Base-by-base conservation (phyloP, 257 asterid species). In the Euphrasia confusa region DNA sequence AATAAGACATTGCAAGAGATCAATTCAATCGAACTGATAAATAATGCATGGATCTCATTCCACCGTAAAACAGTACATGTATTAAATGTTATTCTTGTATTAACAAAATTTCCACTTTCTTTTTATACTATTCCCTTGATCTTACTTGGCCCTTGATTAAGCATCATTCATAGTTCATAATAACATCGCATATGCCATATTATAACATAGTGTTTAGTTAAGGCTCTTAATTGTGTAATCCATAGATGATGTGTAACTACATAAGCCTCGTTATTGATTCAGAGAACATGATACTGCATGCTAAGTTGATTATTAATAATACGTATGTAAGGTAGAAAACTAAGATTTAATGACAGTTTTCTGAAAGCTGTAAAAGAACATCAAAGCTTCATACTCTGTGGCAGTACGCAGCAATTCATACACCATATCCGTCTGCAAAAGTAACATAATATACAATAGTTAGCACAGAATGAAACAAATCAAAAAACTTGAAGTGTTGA, bases 331-430 rank as follows among this genome's bases (percentile, higher is more conserved):
- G 58, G 47, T 4, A 28, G 26, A 27, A 49, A 49, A 44, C 61
- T 0, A 39, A 61, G 11, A 44, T 54, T 53, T 26, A 59, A 68
- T 27, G 45, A 30, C 12, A 70, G 58, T 55, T 48, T 39, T 28
- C 47, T 69, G 45, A 60, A 64, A 40, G 21, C 56, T 27, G 10
- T n/a, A 27, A 68, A 4, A 63, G 14, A 65, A 47, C 53, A 45
- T n/a, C 21, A 63, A 68, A 66, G 68, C 63, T 72, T 57, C 95
- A 40, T 89, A 93, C 99, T 93, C 99, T 64, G 99, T 93, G 66
- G 99, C 90, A 9, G 99, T 89, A 65, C 97, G 93, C 56, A 89
- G 84, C 70, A 93, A 80, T 76, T 93, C 99, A 76, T 93, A 93
- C 82, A 93, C 99, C 96, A 89, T 93, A 73, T 84, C 94, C 13